These are phyloP conservation scores for Euphorbia peplus DNA, from an alignment of 345 rosid species.

Conservation along the genomic window DNA sequence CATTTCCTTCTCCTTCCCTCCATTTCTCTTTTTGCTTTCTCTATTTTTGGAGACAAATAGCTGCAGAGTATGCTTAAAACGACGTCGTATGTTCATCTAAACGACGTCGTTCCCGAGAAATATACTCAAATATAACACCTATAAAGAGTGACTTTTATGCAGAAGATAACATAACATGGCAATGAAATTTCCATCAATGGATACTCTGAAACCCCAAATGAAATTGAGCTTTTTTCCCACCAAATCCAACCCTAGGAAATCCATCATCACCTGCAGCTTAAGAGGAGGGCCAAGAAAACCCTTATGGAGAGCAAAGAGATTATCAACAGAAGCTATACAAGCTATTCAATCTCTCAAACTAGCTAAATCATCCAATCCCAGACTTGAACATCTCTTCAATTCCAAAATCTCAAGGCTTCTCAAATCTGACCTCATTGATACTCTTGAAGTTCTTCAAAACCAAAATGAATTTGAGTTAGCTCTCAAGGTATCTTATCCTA, in stretches of 20 bases:
- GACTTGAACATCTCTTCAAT: slow-evolving; percentile 29
- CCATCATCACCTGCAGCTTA: slow-evolving; percentile 38
- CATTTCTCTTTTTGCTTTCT: background rate
- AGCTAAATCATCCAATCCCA: slow-evolving; percentile 41
- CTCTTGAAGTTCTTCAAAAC: slow-evolving; percentile 43
- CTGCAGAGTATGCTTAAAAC: background rate
- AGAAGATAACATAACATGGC: background rate
- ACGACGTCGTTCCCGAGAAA: background rate
- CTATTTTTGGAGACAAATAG: background rate
- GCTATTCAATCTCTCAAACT: slow-evolving; percentile 55
- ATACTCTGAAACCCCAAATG: slow-evolving; percentile 17
- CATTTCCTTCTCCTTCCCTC: slow-evolving; percentile 15
- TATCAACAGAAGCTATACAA: slow-evolving; percentile 56
- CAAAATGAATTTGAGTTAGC: slow-evolving; percentile 51
- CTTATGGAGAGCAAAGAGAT: slow-evolving; percentile 44
- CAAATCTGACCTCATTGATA: slow-evolving; percentile 50
- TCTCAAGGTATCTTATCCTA: slow-evolving; percentile 28
- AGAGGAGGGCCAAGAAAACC: slow-evolving; percentile 36
- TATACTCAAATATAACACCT: background rate
- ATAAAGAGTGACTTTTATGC: background rate
- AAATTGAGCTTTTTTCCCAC: slow-evolving; percentile 14
- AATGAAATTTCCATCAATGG: slow-evolving; percentile 15
- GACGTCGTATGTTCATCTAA: no score
- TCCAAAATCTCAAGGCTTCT: slow-evolving; percentile 46
- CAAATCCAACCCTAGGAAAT: no score